Base-by-base conservation (phyloP, 768 basidiomycete species). In the Tremella mesenterica region DNA sequence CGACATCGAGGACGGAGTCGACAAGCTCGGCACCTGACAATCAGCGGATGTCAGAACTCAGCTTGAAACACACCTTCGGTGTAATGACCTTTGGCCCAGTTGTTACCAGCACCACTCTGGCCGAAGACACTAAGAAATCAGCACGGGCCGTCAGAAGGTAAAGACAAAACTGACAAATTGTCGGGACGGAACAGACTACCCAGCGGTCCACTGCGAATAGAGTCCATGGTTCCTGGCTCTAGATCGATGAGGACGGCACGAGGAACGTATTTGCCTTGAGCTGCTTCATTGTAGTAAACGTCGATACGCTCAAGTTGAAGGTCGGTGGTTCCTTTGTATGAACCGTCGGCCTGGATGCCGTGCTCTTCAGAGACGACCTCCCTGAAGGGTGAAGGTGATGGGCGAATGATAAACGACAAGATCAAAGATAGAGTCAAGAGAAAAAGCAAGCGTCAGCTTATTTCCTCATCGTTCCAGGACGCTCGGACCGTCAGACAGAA, bases 311-410 rank as follows among this genome's bases (percentile, higher is more conserved):
- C 93, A 58, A 96, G 85, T 77, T 96, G 93, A 64, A 92, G 83
- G 75, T 95, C 91, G 73, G 85, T 86, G 73, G 73, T 88, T 69
- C 93, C 93, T 77, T 86, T 85, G 82, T 95, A 97, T 58, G 67
- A 75, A 78, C 92, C 90, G 79, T 92, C 89, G 74, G 79, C 79
- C 75, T 85, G 88, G 73, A 96, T 91, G 72, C 90, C 90, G 75
- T 97, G 93, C 79, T 97, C 91, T 75, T 96, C 92, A 49, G 89
- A 93, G 73, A 96, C 85, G 73, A 91, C 88, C 78, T 95, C 91
- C 91, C 90, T 92, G 81, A 6, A 25, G 12, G 56, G 31, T 20
- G 26, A 26, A 48, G n/a, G 26, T 20, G 50, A 21, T 27, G 8
- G 21, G n/a, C 26, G 21, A 33, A 34, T 36, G 39, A 44, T 18